These are phyloP conservation scores for Curvularia verruculosa DNA, from an alignment of 2,329 filamentous ascomycete species.

Conservation along the genomic window DNA sequence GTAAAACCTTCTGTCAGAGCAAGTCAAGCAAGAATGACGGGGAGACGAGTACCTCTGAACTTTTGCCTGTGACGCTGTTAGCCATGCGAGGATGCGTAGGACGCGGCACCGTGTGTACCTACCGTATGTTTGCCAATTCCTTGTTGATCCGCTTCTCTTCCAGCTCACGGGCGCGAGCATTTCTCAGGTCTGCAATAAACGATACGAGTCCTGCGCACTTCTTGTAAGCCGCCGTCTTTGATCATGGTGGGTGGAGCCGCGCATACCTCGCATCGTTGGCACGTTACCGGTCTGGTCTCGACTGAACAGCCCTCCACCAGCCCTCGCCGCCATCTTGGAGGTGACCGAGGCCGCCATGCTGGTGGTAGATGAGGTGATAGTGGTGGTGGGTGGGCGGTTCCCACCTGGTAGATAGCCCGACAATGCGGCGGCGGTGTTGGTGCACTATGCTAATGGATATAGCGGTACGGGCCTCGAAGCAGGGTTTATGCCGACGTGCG, in stretches of 20 bases:
- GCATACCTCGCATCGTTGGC: slow-evolving; percentile 50
- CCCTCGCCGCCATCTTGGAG: slow-evolving; percentile 48
- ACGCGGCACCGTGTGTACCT: slow-evolving; percentile 39
- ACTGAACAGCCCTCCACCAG: slow-evolving; percentile 50
- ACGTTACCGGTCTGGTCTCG: slow-evolving; percentile 51
- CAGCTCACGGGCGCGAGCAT: slow-evolving; percentile 90
- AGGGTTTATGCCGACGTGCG: slow-evolving; percentile 35
- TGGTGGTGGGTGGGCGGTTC: slow-evolving; percentile 38
- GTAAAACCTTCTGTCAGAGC: slow-evolving; percentile 22
- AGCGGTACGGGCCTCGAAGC: slow-evolving; percentile 22
- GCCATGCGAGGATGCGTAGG: slow-evolving; percentile 18
- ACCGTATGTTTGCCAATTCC: slow-evolving; percentile 95
- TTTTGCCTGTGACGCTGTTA: slow-evolving; percentile 69
- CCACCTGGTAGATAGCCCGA: slow-evolving; percentile 38
- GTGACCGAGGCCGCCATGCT: slow-evolving; percentile 33
- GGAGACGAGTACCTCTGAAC: slow-evolving; percentile 72
- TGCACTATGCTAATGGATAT: slow-evolving; percentile 9
- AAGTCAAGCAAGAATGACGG: slow-evolving; percentile 6
- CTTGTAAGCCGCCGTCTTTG: slow-evolving; percentile 18
- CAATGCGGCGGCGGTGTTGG: slow-evolving; percentile 35
- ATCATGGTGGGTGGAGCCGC: neutral
- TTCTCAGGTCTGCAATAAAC: slow-evolving; percentile 96
- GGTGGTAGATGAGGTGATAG: slow-evolving; percentile 23
- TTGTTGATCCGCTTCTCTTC: slow-evolving; percentile 99
- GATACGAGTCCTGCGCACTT: slow-evolving; percentile 75